Percentiles rank a stretch among this genome's conserved stretches.
Conservation (phyloP, 2,329 filamentous ascomycete genomes). For the Fusarium zealandicum region DNA sequence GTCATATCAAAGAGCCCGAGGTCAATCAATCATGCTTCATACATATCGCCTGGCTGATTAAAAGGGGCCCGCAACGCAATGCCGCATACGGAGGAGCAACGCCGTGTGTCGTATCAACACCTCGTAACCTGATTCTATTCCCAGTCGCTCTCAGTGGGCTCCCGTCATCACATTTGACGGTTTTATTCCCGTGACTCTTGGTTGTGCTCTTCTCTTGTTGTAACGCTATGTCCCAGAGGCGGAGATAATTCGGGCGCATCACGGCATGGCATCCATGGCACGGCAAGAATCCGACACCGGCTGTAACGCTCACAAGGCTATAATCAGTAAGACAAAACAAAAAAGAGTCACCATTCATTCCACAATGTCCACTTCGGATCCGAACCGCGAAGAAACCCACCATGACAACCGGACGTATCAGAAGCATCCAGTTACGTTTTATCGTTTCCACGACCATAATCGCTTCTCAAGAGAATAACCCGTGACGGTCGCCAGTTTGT, state of each 20-base stretch:
- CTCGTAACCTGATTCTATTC: constrained; percentile 23
- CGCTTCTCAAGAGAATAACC: constrained; percentile 23
- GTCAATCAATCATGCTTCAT: too few relatives aligned
- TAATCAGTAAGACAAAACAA: constrained; percentile 10
- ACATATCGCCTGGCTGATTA: neutral
- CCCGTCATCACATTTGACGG: too few relatives aligned
- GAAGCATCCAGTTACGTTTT: neutral
- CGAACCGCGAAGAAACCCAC: constrained; percentile 15
- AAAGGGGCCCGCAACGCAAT: constrained; percentile 1
- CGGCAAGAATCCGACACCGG: constrained; percentile 1
- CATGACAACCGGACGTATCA: neutral
- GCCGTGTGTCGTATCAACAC: constrained; percentile 13
- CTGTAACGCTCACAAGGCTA: too few relatives aligned
- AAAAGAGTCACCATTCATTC: constrained; percentile 27
- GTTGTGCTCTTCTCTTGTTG: too few relatives aligned
- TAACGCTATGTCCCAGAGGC: constrained; percentile 7
- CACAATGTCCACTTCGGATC: constrained; percentile 33
- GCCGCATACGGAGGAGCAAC: constrained; percentile 19
- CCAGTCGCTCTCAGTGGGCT: constrained; percentile 1
- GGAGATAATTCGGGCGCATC: constrained; percentile 36
- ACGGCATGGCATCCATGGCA: constrained; percentile 33
- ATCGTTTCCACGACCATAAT: neutral
- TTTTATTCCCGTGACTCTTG: constrained; percentile 2
- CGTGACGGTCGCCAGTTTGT: constrained; percentile 4
- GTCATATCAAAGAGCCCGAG: too few relatives aligned